Evolutionary conservation across 129 eudicot species (phyloP), one percentile per base, ranked within the genome.

Genomic region (Centella asiatica): DNA sequence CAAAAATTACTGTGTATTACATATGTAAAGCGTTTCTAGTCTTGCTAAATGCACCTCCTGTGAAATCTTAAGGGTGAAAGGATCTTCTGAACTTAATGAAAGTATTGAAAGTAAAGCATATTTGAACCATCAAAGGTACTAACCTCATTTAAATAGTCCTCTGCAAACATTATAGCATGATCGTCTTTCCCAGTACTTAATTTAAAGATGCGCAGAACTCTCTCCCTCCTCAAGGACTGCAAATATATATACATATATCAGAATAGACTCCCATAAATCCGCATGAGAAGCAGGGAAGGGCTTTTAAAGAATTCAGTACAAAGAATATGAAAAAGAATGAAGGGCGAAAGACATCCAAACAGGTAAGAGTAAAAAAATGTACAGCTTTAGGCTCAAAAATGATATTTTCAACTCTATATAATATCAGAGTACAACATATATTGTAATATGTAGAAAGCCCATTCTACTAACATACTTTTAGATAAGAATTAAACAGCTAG

Each of bases 141-240:
- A 33, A 86, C 97, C 95, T 86, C 95, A 46, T 73, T 79, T 23
- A 83, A 33, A 72, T 90, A 90, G 76, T 90, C 94, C 32, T 90
- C 97, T 60, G 75, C 39, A 76, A 90, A 86, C 97, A 90, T 90
- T 58, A 90, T 67, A 37, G 95, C 97, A 75, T 90, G 97, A 76
- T 90, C 97, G 73, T 90, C 97, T 70, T 90, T 95, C 52, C 97
- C 97, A 33, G 87, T 90, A 77, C 81, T 90, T 62, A 90, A 71
- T 73, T 90, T 90, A 73, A 90, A 90, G 60, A 86, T 69, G 24
- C 95, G 89, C 71, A 86, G 47, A 60, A 83, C 77, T 70, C 72
- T 79, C 37, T 90, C 97, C 78, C 95, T 84, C 69, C 77, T 81
- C 45, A 87, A 76, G 17, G 83, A 76, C 99, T 92, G 83, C 83